A percentile compares a stretch with the other conserved stretches of the same genome.
Conservation (phyloP, 2,329 filamentous ascomycete genomes). For the Penicillium fuscoglaucum region DNA sequence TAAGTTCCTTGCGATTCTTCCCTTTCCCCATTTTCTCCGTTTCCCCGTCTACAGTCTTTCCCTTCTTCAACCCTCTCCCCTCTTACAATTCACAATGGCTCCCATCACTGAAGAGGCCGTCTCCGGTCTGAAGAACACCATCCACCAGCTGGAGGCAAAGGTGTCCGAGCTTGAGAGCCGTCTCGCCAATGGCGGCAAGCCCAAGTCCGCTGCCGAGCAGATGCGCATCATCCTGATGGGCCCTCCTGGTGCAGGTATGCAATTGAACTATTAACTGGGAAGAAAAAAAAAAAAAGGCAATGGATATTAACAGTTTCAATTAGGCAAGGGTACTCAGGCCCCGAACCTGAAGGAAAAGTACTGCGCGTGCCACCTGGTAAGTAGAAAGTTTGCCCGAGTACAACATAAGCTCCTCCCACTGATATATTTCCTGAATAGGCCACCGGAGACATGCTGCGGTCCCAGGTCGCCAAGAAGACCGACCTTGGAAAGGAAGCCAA, state of each 20-base stretch:
- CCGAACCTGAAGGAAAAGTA: conserved; percentile 98
- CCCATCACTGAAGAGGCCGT: conserved; percentile 78
- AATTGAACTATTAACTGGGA: background rate
- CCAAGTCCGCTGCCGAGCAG: conserved; percentile 58
- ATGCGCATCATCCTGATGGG: conserved; percentile 98
- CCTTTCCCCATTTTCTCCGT: conserved; percentile 29
- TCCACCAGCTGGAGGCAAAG: conserved; percentile 79
- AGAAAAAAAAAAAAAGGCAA: background rate
- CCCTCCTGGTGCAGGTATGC: conserved; percentile 87
- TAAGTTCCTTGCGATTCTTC: conserved; percentile 32
- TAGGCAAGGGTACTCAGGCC: conserved; percentile 98
- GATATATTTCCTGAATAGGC: conserved; percentile 58
- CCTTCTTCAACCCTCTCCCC: conserved; percentile 22
- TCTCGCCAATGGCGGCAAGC: conserved; percentile 53
- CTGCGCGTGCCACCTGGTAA: conserved; percentile 92
- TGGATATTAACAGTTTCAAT: conserved; percentile 23
- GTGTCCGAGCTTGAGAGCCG: conserved; percentile 81
- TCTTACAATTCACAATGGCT: conserved; percentile 65
- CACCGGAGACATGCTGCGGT: conserved; percentile 98
- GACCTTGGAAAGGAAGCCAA: conserved; percentile 91
- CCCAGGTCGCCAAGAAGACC: conserved; percentile 97
- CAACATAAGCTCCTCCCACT: conserved; percentile 11
- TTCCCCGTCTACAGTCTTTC: conserved; percentile 17
- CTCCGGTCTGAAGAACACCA: conserved; percentile 78
- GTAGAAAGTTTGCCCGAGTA: conserved; percentile 32